These are phyloP conservation scores for Paraphoma chrysanthemicola DNA, from an alignment of 2,329 filamentous ascomycete species.

Conservation along the genomic window DNA sequence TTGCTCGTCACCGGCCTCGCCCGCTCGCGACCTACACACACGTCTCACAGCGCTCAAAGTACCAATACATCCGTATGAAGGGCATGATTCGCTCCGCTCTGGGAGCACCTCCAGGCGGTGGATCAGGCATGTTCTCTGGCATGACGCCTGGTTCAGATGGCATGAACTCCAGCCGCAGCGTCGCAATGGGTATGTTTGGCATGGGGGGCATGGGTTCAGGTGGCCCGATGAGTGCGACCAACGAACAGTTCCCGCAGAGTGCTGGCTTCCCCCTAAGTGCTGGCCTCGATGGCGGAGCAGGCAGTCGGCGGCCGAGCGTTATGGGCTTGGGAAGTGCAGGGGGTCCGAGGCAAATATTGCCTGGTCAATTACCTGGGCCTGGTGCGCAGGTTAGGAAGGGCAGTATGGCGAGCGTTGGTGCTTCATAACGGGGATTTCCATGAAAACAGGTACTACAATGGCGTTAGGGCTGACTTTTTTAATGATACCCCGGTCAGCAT, in stretches of 20 bases:
- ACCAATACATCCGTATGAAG: conserved; percentile 68
- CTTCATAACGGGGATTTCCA: conserved; percentile 10
- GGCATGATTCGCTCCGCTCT: conserved; percentile 68
- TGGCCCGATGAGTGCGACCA: conserved; percentile 35
- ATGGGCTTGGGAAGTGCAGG: conserved; percentile 29
- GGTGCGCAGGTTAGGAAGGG: conserved; percentile 38
- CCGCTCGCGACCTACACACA: conserved; percentile 73
- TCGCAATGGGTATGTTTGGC: conserved; percentile 38
- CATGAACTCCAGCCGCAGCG: conserved; percentile 27
- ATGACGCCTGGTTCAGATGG: conserved; percentile 29
- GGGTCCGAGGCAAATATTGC: conserved; percentile 45
- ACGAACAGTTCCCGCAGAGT: conserved; percentile 40
- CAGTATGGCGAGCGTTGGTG: conserved; percentile 37
- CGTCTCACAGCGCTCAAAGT: conserved; percentile 61
- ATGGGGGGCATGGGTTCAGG: conserved; percentile 18
- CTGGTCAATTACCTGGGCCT: conserved; percentile 46
- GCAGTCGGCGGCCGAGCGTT: conserved; percentile 39
- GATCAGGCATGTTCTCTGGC: conserved; percentile 29
- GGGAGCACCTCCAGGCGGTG: conserved; percentile 50
- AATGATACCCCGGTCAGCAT: conserved; percentile 8
- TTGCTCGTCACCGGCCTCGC: conserved; percentile 75
- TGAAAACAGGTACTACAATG: background rate
- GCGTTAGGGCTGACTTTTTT: conserved; percentile 3
- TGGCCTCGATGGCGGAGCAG: conserved; percentile 33
- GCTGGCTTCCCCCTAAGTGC: conserved; percentile 40